Base-by-base conservation (phyloP, 495 filamentous ascomycete species). In the Aspergillus sparsus region DNA sequence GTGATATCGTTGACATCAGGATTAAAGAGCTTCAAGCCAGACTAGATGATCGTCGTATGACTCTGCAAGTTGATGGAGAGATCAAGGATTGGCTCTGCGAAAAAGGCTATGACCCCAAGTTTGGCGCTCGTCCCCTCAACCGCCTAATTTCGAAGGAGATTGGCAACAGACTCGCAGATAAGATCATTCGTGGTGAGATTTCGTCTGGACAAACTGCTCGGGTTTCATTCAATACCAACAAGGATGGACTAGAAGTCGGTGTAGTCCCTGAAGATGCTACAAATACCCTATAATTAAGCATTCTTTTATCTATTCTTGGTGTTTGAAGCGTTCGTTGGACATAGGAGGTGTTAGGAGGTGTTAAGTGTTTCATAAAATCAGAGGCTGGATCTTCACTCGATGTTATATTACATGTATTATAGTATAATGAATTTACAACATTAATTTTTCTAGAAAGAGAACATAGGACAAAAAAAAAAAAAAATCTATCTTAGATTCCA, bases 1-100 rank as follows among this genome's bases (percentile, higher is more conserved):
- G 92, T 7, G 94, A 95, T 65, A 98, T 98, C 54, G 91, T 97
- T 50, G 90, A 97, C 65, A 97, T 98, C 57, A 84, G 94, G 52
- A 77, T 98, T 37, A 84, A 82, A 53, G 94, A 98, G 73, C 78
- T 98, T 0, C 91, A 97, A 68, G 69, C 77, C 47, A 83, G 91
- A n/a, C 83, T 97, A 4, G 86, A 92, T 65, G 92, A 96, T 67
- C 84, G 92, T 36, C 84, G 94, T 27, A 97, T 98, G 68, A 84
- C 75, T 2, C 75, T 98, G 8, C 66, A 85, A 31, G 89, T 93
- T 11, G 78, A 86, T 34, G 80, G 85, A 50, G 78, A 87, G 11
- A 89, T 91, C 34, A 89, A 89, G 62, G 75, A 86, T 42, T 97
- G 94, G 94, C 82, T 98, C 9, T 90, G 89, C 33, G 88, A 93